These are phyloP conservation scores for Toxoplasma gondii DNA, from an alignment of 169 alveolate genomes.

Conservation along the genomic window DNA sequence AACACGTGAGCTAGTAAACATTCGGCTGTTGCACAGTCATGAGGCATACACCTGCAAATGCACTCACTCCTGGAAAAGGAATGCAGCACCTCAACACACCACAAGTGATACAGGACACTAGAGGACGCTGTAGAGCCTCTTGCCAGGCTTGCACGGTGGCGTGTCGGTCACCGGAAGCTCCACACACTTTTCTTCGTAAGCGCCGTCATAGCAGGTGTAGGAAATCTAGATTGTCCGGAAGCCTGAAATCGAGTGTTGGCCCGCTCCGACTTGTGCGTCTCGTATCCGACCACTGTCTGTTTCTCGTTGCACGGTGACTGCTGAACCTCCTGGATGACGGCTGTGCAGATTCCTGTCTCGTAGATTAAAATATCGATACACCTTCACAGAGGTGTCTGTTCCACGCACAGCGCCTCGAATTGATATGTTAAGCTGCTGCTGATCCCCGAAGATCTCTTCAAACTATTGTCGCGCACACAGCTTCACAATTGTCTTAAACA, in stretches of 20 bases:
- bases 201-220: slow-evolving; percentile 64
- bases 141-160: slow-evolving; percentile 36
- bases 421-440: slow-evolving; percentile 27
- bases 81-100: too few species aligned
- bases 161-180: slow-evolving; percentile 53
- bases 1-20: background rate
- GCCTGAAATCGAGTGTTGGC: slow-evolving; percentile 48
- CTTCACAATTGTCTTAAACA: slow-evolving; percentile 45
- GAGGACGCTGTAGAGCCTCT: background rate
- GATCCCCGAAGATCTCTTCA: slow-evolving; percentile 49
- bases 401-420: slow-evolving; percentile 50
- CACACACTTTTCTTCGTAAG: slow-evolving; percentile 51
- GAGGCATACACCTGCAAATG: too few species aligned
- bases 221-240: slow-evolving; percentile 47
- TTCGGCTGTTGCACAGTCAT: too few species aligned
- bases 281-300: slow-evolving; percentile 46
- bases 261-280: background rate
- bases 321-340: slow-evolving; percentile 47
- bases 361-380: slow-evolving; percentile 48
- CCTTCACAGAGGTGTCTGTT: slow-evolving; percentile 42
- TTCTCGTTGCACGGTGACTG: slow-evolving; percentile 48
- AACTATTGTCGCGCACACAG: slow-evolving; percentile 45
- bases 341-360: slow-evolving; percentile 62
- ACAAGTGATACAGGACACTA: background rate
- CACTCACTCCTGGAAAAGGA: too few species aligned